These are phyloP conservation scores for Torulaspora pretoriensis DNA, from an alignment of 1,139 yeast genomes.

Conservation along the genomic window DNA sequence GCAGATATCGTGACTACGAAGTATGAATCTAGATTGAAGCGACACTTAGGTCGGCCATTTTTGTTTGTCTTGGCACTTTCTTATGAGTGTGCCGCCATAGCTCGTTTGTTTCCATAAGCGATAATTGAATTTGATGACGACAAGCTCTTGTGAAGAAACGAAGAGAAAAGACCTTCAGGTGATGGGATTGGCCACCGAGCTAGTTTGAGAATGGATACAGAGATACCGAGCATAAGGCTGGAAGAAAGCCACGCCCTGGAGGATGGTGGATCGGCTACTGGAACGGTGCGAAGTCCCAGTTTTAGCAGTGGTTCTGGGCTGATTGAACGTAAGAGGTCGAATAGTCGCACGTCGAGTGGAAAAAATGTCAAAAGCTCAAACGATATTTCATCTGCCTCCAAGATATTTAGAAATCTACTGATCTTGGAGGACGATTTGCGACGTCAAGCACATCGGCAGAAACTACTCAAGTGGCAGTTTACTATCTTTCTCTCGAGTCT, in stretches of 20 bases:
- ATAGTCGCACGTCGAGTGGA: slow-evolving; percentile 33
- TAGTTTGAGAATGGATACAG: slow-evolving; percentile 5
- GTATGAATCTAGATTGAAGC: too few relatives aligned
- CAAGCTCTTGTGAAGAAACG: slow-evolving; percentile 1
- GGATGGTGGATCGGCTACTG: background rate
- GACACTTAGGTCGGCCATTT: background rate
- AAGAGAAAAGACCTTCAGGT: slow-evolving; percentile 2
- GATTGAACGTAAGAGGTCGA: slow-evolving; percentile 25
- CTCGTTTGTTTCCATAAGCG: slow-evolving; percentile 8
- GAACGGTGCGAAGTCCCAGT: slow-evolving; percentile 8
- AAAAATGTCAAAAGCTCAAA: slow-evolving; percentile 34
- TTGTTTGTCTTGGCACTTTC: background rate
- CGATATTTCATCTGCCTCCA: slow-evolving; percentile 54
- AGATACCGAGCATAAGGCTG: slow-evolving; percentile 10
- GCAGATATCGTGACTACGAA: background rate
- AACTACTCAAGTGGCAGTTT: slow-evolving; percentile 66
- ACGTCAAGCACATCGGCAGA: slow-evolving; percentile 71
- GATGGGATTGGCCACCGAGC: slow-evolving; percentile 3
- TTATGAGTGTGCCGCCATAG: background rate
- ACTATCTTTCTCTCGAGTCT: slow-evolving; percentile 61
- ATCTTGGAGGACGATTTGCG: slow-evolving; percentile 82
- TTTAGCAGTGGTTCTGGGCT: slow-evolving; percentile 5
- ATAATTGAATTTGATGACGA: slow-evolving; percentile 9
- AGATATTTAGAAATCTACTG: slow-evolving; percentile 71
- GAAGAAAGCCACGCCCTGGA: slow-evolving; percentile 10